These are phyloP conservation scores for Albugo laibachii DNA, from an alignment of 352 stramenopile genomes.

Conservation along the genomic window DNA sequence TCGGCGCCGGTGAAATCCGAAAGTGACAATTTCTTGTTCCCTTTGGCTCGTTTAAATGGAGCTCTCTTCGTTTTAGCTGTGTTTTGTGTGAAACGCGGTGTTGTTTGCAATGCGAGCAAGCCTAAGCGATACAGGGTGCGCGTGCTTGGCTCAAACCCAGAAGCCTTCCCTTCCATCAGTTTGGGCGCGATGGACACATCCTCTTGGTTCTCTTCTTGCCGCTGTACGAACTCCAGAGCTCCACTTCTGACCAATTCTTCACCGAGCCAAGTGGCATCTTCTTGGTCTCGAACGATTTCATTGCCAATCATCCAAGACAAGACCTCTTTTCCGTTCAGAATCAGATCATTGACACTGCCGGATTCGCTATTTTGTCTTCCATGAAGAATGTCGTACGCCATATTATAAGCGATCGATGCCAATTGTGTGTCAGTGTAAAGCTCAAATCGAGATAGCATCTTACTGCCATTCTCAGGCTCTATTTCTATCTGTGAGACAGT, in stretches of 20 bases:
- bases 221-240: conserved; percentile 17
- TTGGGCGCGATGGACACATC: no score
- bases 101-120: not conserved
- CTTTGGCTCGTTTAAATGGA: no score
- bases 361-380: conserved; percentile 12
- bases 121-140: conserved; percentile 4
- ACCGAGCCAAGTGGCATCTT: conserved; percentile 54
- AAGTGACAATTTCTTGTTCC: no score
- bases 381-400: conserved; percentile 34
- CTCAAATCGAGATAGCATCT: conserved; percentile 35
- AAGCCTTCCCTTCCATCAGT: no score
- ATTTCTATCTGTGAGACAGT: conserved; percentile 3
- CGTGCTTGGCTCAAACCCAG: conserved; percentile 2
- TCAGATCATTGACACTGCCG: not conserved
- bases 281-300: conserved; percentile 48
- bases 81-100: no score
- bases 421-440: conserved; percentile 62
- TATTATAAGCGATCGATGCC: conserved; percentile 52
- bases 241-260: conserved; percentile 41
- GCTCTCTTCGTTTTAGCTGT: no score
- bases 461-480: conserved; percentile 9
- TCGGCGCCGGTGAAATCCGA: no score
- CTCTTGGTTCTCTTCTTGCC: not conserved
- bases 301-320: conserved; percentile 62
- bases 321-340: conserved; percentile 34